Base-by-base conservation (phyloP, 2,329 filamentous ascomycete species). In the Ophiocordyceps camponoti-saundersi region DNA sequence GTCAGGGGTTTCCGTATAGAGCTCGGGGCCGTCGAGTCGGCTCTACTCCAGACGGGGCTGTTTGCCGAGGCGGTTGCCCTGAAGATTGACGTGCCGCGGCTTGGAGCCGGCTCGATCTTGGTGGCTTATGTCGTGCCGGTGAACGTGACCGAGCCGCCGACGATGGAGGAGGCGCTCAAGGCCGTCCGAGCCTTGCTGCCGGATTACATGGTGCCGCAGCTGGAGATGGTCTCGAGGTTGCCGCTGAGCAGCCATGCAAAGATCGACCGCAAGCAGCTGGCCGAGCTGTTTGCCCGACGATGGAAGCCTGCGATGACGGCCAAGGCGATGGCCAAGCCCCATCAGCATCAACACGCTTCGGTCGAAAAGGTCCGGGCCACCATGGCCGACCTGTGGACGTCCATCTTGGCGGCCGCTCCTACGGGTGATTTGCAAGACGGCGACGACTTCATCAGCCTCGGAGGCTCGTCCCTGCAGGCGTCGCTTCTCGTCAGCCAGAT, bases 1-100 rank as follows among this genome's bases (percentile, higher is more conserved):
- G 49, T 59, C 12, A 47, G 53, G 5, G 57, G 57, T 18, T 52
- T 57, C 36, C 53, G 56, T 10, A 46, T 59, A 16, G 57, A 59
- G 45, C 47, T 50, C 0, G 49, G 44, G 1, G 54, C 55, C 26
- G 48, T 56, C 2, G 54, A 56, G 32, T 6, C 44, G 23, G 44
- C 44, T 20, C 44, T 45, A 2, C 44, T 45, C 7, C 20, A 22
- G 18, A 45, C 44, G 10, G 30, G 30, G 12, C 11, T 36, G 11
- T 45, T 45, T 20, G 12, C 30, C 18, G 44, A 45, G 16, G 44
- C 44, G n/a, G 44, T 45, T n/a, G 44, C 44, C 3, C 13, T 45
- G 18, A 45, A 45, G 44, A 34, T 45, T 6, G 44, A 45, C 12
- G 15, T 45, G 12, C 44, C 44, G 6, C 6, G 29, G 3, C 18